Conservation (phyloP, 257 asterid species). For the Ilex asprella region DNA sequence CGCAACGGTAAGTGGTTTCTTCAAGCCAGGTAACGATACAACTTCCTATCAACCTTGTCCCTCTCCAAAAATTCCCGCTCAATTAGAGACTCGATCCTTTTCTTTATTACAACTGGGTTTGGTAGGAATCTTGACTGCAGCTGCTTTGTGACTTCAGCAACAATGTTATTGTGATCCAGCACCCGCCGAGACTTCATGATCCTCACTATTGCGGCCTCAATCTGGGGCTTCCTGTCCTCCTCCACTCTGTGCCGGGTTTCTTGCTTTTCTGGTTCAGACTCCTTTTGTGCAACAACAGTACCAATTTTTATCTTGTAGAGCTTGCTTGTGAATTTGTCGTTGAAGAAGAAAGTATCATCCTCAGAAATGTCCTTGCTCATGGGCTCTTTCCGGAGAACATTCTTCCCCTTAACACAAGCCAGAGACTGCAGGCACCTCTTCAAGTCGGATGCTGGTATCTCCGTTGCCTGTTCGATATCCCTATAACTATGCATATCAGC, state of each 20-base stretch:
- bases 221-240: slow-evolving; percentile 58
- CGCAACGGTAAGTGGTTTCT: background rate
- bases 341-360: slow-evolving; percentile 34
- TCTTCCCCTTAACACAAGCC: slow-evolving; percentile 57
- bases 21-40: slow-evolving; percentile 48
- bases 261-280: slow-evolving; percentile 54
- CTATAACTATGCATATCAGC: slow-evolving; percentile 29
- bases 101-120: slow-evolving; percentile 48
- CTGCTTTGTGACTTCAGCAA: slow-evolving; percentile 52
- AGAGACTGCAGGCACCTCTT: slow-evolving; percentile 53
- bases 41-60: slow-evolving; percentile 31
- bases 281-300: slow-evolving; percentile 51
- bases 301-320: slow-evolving; percentile 48
- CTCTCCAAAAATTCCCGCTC: slow-evolving; percentile 61
- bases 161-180: slow-evolving; percentile 45
- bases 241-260: slow-evolving; percentile 58
- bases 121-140: slow-evolving; percentile 50
- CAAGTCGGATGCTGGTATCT: slow-evolving; percentile 42
- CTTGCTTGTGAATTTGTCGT: slow-evolving; percentile 45
- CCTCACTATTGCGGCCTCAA: slow-evolving; percentile 54
- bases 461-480: slow-evolving; percentile 59
- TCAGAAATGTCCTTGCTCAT: slow-evolving; percentile 56
- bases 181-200: slow-evolving; percentile 53
- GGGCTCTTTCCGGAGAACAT: slow-evolving; percentile 48
- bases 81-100: slow-evolving; percentile 52